phyloP scores from a whole-genome alignment of 495 filamentous ascomycete genomes.

The Lophium mytilinum region DNA sequence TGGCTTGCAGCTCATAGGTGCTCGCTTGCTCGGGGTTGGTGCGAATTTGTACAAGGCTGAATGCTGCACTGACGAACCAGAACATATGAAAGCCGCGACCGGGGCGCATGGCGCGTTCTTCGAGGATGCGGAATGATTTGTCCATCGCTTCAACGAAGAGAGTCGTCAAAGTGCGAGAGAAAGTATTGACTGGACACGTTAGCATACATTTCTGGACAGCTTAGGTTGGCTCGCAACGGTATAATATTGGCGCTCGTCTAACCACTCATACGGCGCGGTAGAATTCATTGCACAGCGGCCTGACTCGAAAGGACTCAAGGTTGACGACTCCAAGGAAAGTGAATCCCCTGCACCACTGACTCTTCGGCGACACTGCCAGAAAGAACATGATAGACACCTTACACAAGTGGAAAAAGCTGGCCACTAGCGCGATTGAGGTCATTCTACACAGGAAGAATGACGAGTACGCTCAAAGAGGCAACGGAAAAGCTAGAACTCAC shows the following conservation, averaged over 20 bases:
- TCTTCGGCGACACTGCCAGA: no score
- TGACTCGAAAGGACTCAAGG: neutral
- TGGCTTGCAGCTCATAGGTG: conserved; percentile 1
- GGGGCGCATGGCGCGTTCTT: conserved; percentile 14
- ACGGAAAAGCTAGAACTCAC: no score
- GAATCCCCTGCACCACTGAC: no score
- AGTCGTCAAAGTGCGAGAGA: neutral
- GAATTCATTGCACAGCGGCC: neutral
- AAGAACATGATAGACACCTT: no score
- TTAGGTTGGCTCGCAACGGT: no score
- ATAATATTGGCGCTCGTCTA: no score
- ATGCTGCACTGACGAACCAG: conserved; percentile 10
- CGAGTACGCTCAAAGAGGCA: no score
- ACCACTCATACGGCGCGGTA: neutral
- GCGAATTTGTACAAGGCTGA: conserved; percentile 4
- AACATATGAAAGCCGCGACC: conserved; percentile 12
- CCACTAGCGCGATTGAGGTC: no score
- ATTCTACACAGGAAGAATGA: no score
- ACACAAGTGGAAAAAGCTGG: no score
- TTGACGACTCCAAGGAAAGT: no score
- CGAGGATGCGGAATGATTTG: conserved; percentile 6
- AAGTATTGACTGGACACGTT: neutral
- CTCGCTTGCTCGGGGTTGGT: conserved; percentile 2
- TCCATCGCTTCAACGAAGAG: conserved; percentile 9
- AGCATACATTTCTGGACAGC: no score